A percentile compares a stretch with the other conserved stretches of the same genome.
phyloP scores from a whole-genome alignment of 2,329 filamentous ascomycete species.

The Trichoderma hamatum region DNA sequence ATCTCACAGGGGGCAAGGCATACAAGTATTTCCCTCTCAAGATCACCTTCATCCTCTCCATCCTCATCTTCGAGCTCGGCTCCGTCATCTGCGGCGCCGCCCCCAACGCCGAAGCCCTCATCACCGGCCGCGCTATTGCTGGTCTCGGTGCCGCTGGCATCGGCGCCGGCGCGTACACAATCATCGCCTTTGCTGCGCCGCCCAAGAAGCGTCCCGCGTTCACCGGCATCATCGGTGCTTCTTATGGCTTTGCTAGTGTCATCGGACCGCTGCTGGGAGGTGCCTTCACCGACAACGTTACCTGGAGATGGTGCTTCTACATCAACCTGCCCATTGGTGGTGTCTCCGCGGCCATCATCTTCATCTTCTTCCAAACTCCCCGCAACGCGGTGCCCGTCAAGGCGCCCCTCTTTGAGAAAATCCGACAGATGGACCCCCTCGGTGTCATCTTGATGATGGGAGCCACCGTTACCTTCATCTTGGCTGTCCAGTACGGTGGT shows the following conservation, averaged over 20 bases:
- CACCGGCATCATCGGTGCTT: conserved; percentile 44
- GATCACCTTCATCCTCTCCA: conserved; percentile 50
- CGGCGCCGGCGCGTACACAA: conserved; percentile 52
- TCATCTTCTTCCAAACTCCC: conserved; percentile 49
- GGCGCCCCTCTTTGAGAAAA: conserved; percentile 47
- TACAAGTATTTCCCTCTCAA: conserved; percentile 58
- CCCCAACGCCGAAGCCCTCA: conserved; percentile 51
- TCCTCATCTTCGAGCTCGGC: conserved; percentile 59
- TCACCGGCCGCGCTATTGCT: conserved; percentile 54
- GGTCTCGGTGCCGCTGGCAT: conserved; percentile 52
- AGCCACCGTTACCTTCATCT: conserved; percentile 47
- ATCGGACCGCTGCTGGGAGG: conserved; percentile 44
- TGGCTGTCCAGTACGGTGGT: conserved; percentile 54
- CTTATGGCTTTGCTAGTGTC: conserved; percentile 43
- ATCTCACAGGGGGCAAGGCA: conserved; percentile 47
- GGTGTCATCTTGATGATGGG: conserved; percentile 51
- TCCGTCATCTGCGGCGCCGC: conserved; percentile 54
- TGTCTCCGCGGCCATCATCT: conserved; percentile 41
- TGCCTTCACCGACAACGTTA: conserved; percentile 43
- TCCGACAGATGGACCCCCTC: conserved; percentile 52
- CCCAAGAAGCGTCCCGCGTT: conserved; percentile 42
- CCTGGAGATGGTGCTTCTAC: conserved; percentile 48
- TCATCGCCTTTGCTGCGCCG: conserved; percentile 50
- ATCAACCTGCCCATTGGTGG: conserved; percentile 45
- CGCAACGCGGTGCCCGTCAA: conserved; percentile 42